Percentiles rank a stretch among this genome's conserved stretches.
Evolutionary conservation across 306 rosid species (phyloP).

Genomic region (Psophocarpus tetragonolobus): DNA sequence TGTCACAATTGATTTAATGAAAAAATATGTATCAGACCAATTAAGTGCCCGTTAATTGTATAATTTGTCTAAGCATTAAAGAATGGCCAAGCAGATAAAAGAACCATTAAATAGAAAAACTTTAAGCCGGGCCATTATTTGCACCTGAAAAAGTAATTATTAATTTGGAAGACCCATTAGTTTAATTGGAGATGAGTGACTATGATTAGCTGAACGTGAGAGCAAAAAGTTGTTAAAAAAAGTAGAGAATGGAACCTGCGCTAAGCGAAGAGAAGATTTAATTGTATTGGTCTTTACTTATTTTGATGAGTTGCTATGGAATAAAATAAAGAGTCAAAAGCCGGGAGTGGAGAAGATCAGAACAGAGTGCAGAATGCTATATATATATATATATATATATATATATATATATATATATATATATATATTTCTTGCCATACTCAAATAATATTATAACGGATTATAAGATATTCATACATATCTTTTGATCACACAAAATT

Average conservation of each 20-base stretch:
- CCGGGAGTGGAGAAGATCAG: background rate
- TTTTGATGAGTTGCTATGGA: background rate
- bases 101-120: background rate
- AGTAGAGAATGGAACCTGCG: constrained; percentile 41
- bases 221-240: constrained; percentile 45
- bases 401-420: background rate
- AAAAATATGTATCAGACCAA: constrained; percentile 10
- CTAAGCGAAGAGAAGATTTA: constrained; percentile 40
- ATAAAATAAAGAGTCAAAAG: background rate
- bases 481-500: background rate
- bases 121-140: constrained; percentile 32
- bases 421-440: background rate
- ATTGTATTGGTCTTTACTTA: constrained; percentile 20
- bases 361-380: background rate
- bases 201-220: constrained; percentile 53
- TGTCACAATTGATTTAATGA: constrained; percentile 22
- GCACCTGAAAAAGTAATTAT: constrained; percentile 40
- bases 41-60: constrained; percentile 40
- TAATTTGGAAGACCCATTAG: constrained; percentile 25
- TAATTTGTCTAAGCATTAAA: constrained; percentile 42
- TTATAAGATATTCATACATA: background rate
- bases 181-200: constrained; percentile 43
- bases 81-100: constrained; percentile 24
- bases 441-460: background rate
- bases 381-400: background rate